Percentiles rank a stretch among this genome's conserved stretches.
These are phyloP conservation scores for Taphrina flavorubra DNA, from an alignment of 1,139 yeast species.

Conservation along the genomic window DNA sequence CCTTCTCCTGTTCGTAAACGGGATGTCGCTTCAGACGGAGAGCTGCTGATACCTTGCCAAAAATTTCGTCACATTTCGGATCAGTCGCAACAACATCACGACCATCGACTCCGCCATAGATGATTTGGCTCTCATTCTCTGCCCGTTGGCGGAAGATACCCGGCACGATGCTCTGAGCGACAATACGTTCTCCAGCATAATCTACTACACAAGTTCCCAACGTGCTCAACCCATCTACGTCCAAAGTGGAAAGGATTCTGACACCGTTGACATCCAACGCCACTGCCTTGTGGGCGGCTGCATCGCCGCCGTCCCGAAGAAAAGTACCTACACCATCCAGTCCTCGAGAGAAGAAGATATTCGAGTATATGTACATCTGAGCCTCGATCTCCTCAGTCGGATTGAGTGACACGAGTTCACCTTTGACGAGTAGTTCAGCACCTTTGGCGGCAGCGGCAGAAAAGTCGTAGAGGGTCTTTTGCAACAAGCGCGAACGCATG, in stretches of 20 bases:
- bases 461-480: slow-evolving; percentile 78
- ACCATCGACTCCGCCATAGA: slow-evolving; percentile 77
- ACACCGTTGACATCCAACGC: slow-evolving; percentile 80
- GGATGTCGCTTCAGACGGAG: slow-evolving; percentile 78
- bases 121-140: slow-evolving; percentile 59
- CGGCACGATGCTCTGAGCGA: slow-evolving; percentile 97
- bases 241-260: slow-evolving; percentile 69
- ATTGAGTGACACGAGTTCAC: slow-evolving; percentile 78
- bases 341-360: slow-evolving; percentile 84
- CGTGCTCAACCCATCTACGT: slow-evolving; percentile 67
- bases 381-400: slow-evolving; percentile 66
- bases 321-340: slow-evolving; percentile 74
- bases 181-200: slow-evolving; percentile 82
- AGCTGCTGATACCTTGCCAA: slow-evolving; percentile 69
- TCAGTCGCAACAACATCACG: slow-evolving; percentile 58
- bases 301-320: slow-evolving; percentile 73
- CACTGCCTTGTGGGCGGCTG: slow-evolving; percentile 82
- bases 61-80: slow-evolving; percentile 61
- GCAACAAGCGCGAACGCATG: slow-evolving; percentile 74
- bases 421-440: slow-evolving; percentile 75
- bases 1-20: slow-evolving; percentile 57
- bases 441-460: slow-evolving; percentile 76
- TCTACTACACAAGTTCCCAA: slow-evolving; percentile 84
- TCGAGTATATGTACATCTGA: slow-evolving; percentile 76
- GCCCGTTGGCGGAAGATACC: slow-evolving; percentile 72